These are phyloP conservation scores for Taphrina flavorubra DNA, from an alignment of 1,139 yeast genomes.

Conservation along the genomic window DNA sequence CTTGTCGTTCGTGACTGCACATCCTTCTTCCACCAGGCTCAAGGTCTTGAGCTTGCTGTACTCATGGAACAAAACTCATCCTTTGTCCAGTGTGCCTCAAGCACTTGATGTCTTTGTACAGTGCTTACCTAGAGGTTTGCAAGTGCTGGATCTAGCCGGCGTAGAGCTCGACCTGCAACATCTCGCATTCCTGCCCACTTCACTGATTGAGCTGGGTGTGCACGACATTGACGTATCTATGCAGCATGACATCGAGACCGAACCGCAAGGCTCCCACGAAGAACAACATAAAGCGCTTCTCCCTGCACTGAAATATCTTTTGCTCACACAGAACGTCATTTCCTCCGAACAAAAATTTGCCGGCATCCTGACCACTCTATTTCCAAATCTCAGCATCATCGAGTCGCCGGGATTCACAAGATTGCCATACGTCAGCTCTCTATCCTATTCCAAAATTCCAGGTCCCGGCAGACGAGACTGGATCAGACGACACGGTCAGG, in stretches of 20 bases:
- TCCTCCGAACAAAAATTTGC: constrained; percentile 33
- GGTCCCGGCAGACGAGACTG: constrained; percentile 37
- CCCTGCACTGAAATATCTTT: constrained; percentile 18
- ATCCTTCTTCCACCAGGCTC: constrained; percentile 4
- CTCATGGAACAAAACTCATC: constrained; percentile 40
- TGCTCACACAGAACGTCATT: constrained; percentile 33
- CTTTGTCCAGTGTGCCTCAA: constrained; percentile 26
- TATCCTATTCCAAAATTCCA: constrained; percentile 11
- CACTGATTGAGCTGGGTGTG: constrained; percentile 25
- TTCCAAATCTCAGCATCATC: constrained; percentile 25
- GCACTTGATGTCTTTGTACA: constrained; percentile 20
- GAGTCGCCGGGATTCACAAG: constrained; percentile 34
- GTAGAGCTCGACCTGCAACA: constrained; percentile 23
- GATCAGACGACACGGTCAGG: constrained; percentile 7
- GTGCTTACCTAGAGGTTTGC: constrained; percentile 19
- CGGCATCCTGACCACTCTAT: constrained; percentile 16
- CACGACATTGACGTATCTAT: constrained; percentile 31
- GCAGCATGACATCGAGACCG: neutral
- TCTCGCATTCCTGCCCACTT: constrained; percentile 17
- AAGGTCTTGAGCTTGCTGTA: constrained; percentile 16
- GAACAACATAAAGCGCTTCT: constrained; percentile 7
- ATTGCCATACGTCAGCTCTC: constrained; percentile 12
- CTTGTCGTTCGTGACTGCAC: constrained; percentile 10
- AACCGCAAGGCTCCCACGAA: neutral
- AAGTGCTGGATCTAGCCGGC: constrained; percentile 24